Conservation (phyloP, 768 basidiomycete species). For the Agrocybe chaxingu region DNA sequence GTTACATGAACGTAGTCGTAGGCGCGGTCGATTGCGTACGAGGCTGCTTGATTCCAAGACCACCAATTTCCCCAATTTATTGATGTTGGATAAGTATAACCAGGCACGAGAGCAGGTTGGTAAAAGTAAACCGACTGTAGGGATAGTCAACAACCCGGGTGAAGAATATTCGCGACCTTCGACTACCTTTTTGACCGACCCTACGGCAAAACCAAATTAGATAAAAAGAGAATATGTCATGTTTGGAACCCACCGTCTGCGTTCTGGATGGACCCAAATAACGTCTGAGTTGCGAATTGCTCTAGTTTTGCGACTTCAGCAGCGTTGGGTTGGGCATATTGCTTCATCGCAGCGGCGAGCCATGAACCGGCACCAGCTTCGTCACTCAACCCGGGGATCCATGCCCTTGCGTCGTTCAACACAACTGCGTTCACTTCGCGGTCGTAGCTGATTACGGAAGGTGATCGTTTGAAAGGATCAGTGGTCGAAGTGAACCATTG, state of each 20-base stretch:
- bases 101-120: conserved; percentile 39
- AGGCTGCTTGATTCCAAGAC: conserved; percentile 50
- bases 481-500: conserved; percentile 50
- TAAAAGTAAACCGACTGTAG: conserved; percentile 49
- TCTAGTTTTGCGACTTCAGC: conserved; percentile 53
- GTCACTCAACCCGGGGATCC: conserved; percentile 59
- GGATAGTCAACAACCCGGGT: not conserved
- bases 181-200: conserved; percentile 49
- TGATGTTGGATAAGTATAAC: conserved; percentile 43
- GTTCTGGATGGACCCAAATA: conserved; percentile 52
- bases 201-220: conserved; percentile 17
- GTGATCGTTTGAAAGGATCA: conserved; percentile 52
- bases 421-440: conserved; percentile 47
- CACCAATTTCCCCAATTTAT: conserved; percentile 56
- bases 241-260: conserved; percentile 30
- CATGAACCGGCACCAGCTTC: conserved; percentile 61
- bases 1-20: conserved; percentile 52
- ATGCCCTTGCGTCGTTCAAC: conserved; percentile 48
- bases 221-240: not conserved
- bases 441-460: conserved; percentile 54
- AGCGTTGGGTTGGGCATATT: conserved; percentile 50
- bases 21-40: conserved; percentile 46
- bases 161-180: not conserved
- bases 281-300: conserved; percentile 40
- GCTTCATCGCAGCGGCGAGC: conserved; percentile 55